These are phyloP conservation scores for Dioscorea alata DNA, from an alignment of 106 monocot genomes.

Conservation along the genomic window DNA sequence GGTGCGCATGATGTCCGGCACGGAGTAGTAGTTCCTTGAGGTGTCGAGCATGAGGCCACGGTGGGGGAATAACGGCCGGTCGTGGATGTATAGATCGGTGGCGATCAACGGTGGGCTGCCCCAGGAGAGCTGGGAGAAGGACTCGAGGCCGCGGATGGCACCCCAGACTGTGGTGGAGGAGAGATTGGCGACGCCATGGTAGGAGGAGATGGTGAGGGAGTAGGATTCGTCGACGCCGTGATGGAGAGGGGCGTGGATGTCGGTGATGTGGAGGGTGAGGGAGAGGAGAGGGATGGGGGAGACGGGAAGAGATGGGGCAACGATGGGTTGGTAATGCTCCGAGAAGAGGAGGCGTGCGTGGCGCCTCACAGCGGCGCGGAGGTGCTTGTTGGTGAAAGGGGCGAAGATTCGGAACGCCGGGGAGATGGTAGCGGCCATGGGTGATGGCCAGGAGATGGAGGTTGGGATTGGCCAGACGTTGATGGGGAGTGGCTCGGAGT, in stretches of 20 bases:
- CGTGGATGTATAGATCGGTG: neutral
- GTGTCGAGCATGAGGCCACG: slow-evolving; percentile 84
- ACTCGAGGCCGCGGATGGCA: slow-evolving; percentile 81
- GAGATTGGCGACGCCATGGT: slow-evolving; percentile 25
- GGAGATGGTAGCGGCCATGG: slow-evolving; percentile 30
- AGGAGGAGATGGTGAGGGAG: slow-evolving; percentile 27
- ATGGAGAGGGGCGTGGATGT: slow-evolving; percentile 40
- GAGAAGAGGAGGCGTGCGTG: slow-evolving; percentile 37
- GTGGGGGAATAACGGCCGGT: slow-evolving; percentile 61
- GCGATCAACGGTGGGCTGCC: neutral
- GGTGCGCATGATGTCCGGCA: slow-evolving; percentile 54
- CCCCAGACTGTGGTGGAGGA: slow-evolving; percentile 65
- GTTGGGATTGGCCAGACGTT: slow-evolving; percentile 79
- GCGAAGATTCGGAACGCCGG: slow-evolving; percentile 54
- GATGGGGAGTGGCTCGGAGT: slow-evolving; percentile 16
- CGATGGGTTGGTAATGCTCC: slow-evolving; percentile 47
- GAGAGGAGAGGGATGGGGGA: slow-evolving; percentile 12
- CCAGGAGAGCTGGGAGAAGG: slow-evolving; percentile 78
- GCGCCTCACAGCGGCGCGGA: slow-evolving; percentile 37
- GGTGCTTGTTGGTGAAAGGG: slow-evolving; percentile 18
- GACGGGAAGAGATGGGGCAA: slow-evolving; percentile 17
- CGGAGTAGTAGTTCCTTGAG: slow-evolving; percentile 69
- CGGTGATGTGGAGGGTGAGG: slow-evolving; percentile 45
- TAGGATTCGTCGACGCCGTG: slow-evolving; percentile 79
- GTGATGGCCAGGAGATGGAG: slow-evolving; percentile 34